These are phyloP conservation scores for Actinomortierella wolfii DNA, from an alignment of 371 early-diverging fungal genomes.

Conservation along the genomic window DNA sequence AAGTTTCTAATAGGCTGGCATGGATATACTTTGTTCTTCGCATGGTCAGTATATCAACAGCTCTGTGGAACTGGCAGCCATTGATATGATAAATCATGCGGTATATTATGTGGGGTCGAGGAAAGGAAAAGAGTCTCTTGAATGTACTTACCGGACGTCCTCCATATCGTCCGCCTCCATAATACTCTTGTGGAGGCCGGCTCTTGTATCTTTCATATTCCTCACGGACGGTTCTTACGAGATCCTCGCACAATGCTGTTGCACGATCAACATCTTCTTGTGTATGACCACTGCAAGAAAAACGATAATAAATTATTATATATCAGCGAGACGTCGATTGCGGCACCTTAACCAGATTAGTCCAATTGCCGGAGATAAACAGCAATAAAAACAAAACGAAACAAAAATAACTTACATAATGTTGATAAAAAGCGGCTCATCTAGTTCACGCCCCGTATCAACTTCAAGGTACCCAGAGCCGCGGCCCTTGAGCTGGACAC, in stretches of 20 bases:
- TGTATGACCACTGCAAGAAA: slow-evolving; percentile 51
- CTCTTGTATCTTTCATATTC: slow-evolving; percentile 70
- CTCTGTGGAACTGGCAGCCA: slow-evolving; percentile 4
- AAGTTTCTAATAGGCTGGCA: neutral
- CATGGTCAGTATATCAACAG: neutral
- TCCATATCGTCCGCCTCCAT: slow-evolving; percentile 32
- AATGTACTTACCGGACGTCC: slow-evolving; percentile 26
- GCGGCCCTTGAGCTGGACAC: slow-evolving; percentile 80
- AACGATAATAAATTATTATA: neutral
- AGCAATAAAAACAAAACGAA: neutral
- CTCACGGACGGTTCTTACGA: slow-evolving; percentile 74
- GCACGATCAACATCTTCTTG: slow-evolving; percentile 78
- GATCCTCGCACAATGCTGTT: slow-evolving; percentile 69
- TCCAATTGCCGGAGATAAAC: neutral
- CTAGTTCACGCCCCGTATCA: slow-evolving; percentile 67
- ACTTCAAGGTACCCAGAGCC: slow-evolving; percentile 85
- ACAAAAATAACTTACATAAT: slow-evolving; percentile 65
- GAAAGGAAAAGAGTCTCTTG: neutral
- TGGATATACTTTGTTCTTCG: neutral
- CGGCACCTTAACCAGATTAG: neutral
- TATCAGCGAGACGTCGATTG: neutral
- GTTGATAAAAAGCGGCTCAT: slow-evolving; percentile 82
- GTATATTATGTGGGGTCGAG: slow-evolving; percentile 16
- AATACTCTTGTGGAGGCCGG: slow-evolving; percentile 46
- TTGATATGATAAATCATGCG: slow-evolving; percentile 7